A percentile compares a stretch with the other conserved stretches of the same genome.
Conservation (phyloP, 768 basidiomycete genomes). For the Boletus reticuloceps region DNA sequence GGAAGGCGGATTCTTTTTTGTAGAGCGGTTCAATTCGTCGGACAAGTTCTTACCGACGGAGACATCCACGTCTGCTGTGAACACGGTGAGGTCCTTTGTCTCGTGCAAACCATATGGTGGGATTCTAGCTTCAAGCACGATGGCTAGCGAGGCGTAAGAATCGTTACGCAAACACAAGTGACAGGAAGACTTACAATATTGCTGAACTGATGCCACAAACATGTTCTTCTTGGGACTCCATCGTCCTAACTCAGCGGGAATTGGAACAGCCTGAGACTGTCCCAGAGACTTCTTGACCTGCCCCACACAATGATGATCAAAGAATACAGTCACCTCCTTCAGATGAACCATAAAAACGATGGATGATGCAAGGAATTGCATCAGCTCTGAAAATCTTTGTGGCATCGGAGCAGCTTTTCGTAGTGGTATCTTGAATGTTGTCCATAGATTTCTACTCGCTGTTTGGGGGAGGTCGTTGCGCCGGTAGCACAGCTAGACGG, state of each 20-base stretch:
- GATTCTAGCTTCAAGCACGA: not conserved
- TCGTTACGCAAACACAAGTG: not conserved
- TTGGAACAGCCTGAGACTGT: constrained; percentile 40
- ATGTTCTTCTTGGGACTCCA: constrained; percentile 61
- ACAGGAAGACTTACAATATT: not conserved
- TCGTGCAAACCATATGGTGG: not conserved
- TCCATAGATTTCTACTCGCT: constrained; percentile 50
- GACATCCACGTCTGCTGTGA: not conserved
- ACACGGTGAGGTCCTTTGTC: not conserved
- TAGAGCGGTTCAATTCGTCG: not conserved
- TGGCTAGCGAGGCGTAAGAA: not conserved
- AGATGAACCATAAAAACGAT: constrained; percentile 89
- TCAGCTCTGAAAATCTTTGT: constrained; percentile 68
- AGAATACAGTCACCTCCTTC: constrained; percentile 67
- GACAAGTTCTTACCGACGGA: not conserved
- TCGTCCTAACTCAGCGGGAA: constrained; percentile 53
- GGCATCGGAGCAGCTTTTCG: constrained; percentile 76
- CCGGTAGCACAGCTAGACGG: not conserved
- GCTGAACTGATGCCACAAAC: constrained; percentile 42
- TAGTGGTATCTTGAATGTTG: constrained; percentile 81
- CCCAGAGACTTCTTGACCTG: constrained; percentile 61
- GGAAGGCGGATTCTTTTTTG: not conserved
- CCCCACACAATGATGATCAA: constrained; percentile 69
- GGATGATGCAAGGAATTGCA: constrained; percentile 85
- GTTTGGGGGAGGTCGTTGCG: not conserved